Percentiles rank a stretch among this genome's conserved stretches.
Conservation (phyloP, 352 stramenopile genomes). For the Phytophthora ohioensis region DNA sequence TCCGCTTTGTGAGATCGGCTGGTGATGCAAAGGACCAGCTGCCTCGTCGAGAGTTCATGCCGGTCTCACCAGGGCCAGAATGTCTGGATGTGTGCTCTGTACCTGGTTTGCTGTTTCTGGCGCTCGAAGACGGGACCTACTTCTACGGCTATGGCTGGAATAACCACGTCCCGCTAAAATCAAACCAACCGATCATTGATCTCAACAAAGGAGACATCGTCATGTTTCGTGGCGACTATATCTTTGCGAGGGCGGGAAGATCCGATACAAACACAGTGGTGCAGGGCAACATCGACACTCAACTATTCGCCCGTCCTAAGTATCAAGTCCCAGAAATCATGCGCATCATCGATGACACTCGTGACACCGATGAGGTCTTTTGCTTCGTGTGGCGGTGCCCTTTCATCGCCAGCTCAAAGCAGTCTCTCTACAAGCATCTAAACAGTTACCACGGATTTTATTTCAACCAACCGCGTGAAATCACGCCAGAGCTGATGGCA, state of each 20-base stretch:
- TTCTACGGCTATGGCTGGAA: too few species aligned
- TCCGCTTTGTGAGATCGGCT: too few species aligned
- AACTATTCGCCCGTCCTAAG: not conserved
- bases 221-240: too few species aligned
- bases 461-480: too few species aligned
- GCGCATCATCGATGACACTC: not conserved
- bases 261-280: not conserved
- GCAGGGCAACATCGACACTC: not conserved
- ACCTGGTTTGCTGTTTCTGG: not conserved
- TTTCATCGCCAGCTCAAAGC: not conserved
- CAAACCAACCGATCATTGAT: too few species aligned
- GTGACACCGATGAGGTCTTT: not conserved
- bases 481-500: too few species aligned
- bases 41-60: not conserved
- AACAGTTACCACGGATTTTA: not conserved
- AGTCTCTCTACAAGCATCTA: not conserved
- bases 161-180: too few species aligned
- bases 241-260: not conserved
- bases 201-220: too few species aligned
- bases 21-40: too few species aligned
- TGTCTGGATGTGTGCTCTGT: not conserved
- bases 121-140: too few species aligned
- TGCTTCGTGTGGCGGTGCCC: not conserved
- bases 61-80: not conserved
- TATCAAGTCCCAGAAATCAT: not conserved